These are phyloP conservation scores for Chlamydomonas asymmetrica DNA, from an alignment of 139 green algal genomes.

Conservation along the genomic window DNA sequence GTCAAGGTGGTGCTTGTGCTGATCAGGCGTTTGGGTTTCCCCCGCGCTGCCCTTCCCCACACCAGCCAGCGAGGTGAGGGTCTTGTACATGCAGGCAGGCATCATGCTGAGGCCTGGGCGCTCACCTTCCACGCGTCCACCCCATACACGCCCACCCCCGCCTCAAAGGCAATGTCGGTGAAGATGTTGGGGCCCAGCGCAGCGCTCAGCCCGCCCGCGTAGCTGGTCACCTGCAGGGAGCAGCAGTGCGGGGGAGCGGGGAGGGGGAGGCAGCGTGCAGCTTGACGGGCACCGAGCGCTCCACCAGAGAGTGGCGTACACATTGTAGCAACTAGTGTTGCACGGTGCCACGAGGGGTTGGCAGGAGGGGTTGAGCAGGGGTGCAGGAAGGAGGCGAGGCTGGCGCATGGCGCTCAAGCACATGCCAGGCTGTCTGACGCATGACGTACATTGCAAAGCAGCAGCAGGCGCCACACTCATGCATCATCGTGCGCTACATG, in stretches of 20 bases:
- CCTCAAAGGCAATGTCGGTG: slow-evolving; percentile 82
- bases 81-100: too few species aligned
- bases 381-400: not conserved
- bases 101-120: not conserved
- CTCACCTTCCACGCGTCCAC: slow-evolving; percentile 27
- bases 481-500: too few species aligned
- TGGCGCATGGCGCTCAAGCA: not conserved
- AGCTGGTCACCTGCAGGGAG: slow-evolving; percentile 30
- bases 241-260: not conserved
- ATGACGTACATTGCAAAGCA: too few species aligned
- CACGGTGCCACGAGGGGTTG: not conserved
- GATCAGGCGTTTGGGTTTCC: too few species aligned
- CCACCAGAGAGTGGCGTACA: too few species aligned
- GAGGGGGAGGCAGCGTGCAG: not conserved
- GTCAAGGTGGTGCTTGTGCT: too few species aligned
- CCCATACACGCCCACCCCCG: slow-evolving; percentile 27
- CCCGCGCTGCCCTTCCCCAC: too few species aligned
- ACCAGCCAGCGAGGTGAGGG: too few species aligned
- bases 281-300: too few species aligned
- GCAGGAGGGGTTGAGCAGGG: not conserved
- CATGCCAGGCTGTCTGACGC: too few species aligned
- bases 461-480: too few species aligned
- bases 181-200: slow-evolving; percentile 69
- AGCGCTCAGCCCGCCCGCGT: slow-evolving; percentile 27
- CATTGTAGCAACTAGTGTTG: too few species aligned